Evolutionary conservation across 768 basidiomycete genomes (phyloP).

Genomic region (Royoungia palumana): DNA sequence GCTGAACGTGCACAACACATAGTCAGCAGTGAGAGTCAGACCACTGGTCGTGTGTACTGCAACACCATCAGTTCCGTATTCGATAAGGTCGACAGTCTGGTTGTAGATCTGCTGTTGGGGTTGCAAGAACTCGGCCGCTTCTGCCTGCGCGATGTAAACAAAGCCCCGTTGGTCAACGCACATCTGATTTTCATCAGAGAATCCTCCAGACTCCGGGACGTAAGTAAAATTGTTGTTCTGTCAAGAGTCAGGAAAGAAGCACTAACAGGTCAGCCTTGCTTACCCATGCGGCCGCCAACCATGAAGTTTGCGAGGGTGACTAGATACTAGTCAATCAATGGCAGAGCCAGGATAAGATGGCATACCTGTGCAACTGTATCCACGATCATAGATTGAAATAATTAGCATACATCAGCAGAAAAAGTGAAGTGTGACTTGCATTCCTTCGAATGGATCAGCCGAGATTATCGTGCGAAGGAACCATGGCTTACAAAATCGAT

Average conservation of each 20-base stretch:
- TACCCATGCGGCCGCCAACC: slow-evolving; percentile 63
- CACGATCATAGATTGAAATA: background rate
- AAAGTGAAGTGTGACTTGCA: slow-evolving; percentile 16
- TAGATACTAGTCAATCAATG: slow-evolving; percentile 36
- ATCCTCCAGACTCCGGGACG: slow-evolving; percentile 52
- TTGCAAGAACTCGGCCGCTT: slow-evolving; percentile 53
- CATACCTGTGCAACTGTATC: slow-evolving; percentile 29
- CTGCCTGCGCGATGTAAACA: slow-evolving; percentile 51
- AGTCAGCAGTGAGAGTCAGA: slow-evolving; percentile 44
- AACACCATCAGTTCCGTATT: slow-evolving; percentile 44
- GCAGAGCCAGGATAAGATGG: background rate
- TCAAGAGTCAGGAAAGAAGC: background rate
- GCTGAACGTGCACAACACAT: slow-evolving; percentile 66
- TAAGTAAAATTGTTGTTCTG: slow-evolving; percentile 63
- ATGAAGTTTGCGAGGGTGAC: slow-evolving; percentile 60
- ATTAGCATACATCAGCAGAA: background rate
- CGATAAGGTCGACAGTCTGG: slow-evolving; percentile 46
- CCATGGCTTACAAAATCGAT: slow-evolving; percentile 35
- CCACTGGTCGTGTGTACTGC: slow-evolving; percentile 47
- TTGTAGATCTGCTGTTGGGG: slow-evolving; percentile 46
- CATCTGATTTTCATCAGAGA: slow-evolving; percentile 51
- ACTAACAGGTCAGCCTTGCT: slow-evolving; percentile 1
- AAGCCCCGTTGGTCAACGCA: slow-evolving; percentile 65
- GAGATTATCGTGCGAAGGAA: background rate
- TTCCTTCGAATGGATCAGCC: slow-evolving; percentile 22